Evolutionary conservation across 2,329 filamentous ascomycete species (phyloP), one percentile per base, ranked within the genome.

Genomic region (Aspergillus chevalieri): DNA sequence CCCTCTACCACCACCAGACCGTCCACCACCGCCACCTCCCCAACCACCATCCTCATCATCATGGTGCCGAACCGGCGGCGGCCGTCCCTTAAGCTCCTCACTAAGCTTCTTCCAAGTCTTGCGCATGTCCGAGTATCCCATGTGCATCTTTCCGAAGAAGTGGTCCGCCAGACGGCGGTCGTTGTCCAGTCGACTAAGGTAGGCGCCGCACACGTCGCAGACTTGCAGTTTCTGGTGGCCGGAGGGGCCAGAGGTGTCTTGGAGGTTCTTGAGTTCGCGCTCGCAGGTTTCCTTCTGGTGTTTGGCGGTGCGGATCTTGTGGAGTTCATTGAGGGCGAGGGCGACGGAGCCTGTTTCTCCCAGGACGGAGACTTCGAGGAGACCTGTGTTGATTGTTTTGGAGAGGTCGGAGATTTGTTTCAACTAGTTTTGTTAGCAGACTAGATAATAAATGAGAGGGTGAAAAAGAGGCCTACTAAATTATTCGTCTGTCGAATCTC

Each of bases 61-160:
- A 24, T 78, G 77, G 48, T 80, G 76, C 59, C 81, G 77, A 17
- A 75, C 73, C 15, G 81, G 83, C 38, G 82, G 80, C 44, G 78
- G 76, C 24, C 87, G 77, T 1, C 85, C 85, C 65, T 89, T 87
- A 70, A 95, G 78, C 66, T 96, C 90, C 70, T 90, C 90, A 46
- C 86, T 86, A 54, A 98, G 83, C n/a, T 81, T 76, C 49, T 95
- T 90, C 63, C 83, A 90, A 3, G 90, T 93, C 78, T 93, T 95
- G 61, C 93, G 83, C 93, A 98, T 98, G 73, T 95, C 89, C 14
- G 93, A 93, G 67, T 97, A 98, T 0, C 93, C 93, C 50, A 98
- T 74, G 66, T 98, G 93, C 93, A 98, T 98, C 78, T 98, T 98
- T 19, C 93, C 93, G 70, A 96, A 97, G 67, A 98, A 98, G 69